Evolutionary conservation across 2,329 filamentous ascomycete species (phyloP), one percentile per base, ranked within the genome.

Genomic region (Epichloe hybrida): DNA sequence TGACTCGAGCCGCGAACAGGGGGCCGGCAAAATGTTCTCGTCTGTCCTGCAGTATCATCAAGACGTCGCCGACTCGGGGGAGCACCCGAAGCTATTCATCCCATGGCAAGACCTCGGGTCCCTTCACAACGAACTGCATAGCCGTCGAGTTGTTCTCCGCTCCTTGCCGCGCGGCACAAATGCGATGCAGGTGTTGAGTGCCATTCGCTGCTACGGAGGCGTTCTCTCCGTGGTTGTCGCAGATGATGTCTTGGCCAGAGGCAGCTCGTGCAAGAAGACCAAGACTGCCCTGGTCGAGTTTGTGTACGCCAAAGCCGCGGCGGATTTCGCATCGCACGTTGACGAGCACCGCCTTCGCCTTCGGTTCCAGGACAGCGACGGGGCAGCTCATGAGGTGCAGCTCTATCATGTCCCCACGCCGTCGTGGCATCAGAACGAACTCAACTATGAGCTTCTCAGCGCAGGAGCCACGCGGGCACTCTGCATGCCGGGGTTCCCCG

Each of bases 241-340:
- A 15, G 21, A 53, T 0, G 45, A 54, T 13, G 13, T 40, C 15
- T 36, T 5, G 2, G n/a, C 13, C 23, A 27, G 41, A 31, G 8
- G 35, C 8, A 27, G 15, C 5, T 8, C 6, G 1, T 45, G 34
- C 11, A 46, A 45, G 8, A 49, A 45, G 15, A 52, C 52, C 13
- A 50, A 48, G n/a, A 52, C 52, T 2, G 57, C 54, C 8, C 34
- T 59, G 0, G 7, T 64, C 1, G 59, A 64, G 7, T 64, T 64
- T 11, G 42, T 48, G 4, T 48, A 48, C 21, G 27, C 45, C 15
- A 5, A 15, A 4, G 39, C 50, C 20, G 50, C 50, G 17, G 45
- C 44, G 3, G 40, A 11, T 3, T 41, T 44, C 20, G 39, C 20
- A 5, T 41, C 37, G 48, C n/a, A 17, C 15, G 0, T 21, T 9